phyloP scores from a whole-genome alignment of 148 eudicot genomes.

The Cornus florida region DNA sequence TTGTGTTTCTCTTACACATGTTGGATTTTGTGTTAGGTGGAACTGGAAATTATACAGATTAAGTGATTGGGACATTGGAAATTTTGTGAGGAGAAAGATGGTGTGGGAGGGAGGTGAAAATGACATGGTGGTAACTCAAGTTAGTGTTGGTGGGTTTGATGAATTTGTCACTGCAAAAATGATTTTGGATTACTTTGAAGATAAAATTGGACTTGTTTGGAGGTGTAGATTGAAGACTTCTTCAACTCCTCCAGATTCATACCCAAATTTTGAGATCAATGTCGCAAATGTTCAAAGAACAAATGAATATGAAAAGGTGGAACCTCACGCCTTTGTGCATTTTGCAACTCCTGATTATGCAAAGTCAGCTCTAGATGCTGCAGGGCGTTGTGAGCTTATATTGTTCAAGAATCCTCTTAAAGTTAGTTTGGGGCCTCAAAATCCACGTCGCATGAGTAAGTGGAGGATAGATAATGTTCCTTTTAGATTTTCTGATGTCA shows the following conservation, averaged over 20 bases:
- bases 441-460: conserved; percentile 59
- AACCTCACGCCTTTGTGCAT: conserved; percentile 92
- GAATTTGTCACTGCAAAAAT: conserved; percentile 49
- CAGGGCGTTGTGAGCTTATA: conserved; percentile 42
- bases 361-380: conserved; percentile 42
- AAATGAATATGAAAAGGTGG: conserved; percentile 53
- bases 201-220: conserved; percentile 56
- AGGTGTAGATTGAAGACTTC: conserved; percentile 91
- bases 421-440: conserved; percentile 64
- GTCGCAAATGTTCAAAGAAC: conserved; percentile 26
- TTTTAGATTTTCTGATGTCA: conserved; percentile 46
- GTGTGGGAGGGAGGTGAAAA: conserved; percentile 42
- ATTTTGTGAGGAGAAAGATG: conserved; percentile 37
- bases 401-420: conserved; percentile 35
- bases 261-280: conserved; percentile 44
- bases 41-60: neutral
- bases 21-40: neutral
- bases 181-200: conserved; percentile 62
- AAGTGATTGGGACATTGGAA: neutral
- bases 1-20: neutral
- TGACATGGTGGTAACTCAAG: conserved; percentile 59
- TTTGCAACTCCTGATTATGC: conserved; percentile 56
- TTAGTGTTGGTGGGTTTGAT: conserved; percentile 82
- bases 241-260: conserved; percentile 71
- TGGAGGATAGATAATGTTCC: conserved; percentile 58